Evolutionary conservation across 2,329 filamentous ascomycete genomes (phyloP).

Genomic region (Fusarium sp.): DNA sequence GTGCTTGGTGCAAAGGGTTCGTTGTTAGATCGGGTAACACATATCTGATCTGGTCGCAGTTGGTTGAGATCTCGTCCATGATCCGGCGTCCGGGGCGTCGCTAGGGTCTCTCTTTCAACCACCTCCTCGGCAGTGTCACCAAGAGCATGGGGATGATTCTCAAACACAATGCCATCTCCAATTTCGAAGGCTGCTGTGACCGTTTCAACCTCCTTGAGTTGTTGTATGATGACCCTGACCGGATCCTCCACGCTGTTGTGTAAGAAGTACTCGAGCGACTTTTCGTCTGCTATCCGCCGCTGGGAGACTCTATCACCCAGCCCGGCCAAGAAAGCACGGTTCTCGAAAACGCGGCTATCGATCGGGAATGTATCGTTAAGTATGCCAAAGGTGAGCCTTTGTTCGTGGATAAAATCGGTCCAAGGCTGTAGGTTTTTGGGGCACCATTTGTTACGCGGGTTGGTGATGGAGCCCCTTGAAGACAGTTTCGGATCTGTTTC

Average conservation of each 20-base stretch:
- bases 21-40: conserved; percentile 20
- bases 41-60: conserved; percentile 49
- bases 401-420: background rate
- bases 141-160: conserved; percentile 44
- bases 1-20: background rate
- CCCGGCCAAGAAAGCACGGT: background rate
- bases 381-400: background rate
- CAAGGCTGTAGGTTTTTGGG: background rate
- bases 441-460: background rate
- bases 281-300: conserved; percentile 33
- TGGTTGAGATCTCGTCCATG: conserved; percentile 14
- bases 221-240: conserved; percentile 44
- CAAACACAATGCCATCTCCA: conserved; percentile 45
- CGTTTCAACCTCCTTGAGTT: conserved; percentile 38
- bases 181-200: conserved; percentile 38
- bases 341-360: background rate
- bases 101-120: conserved; percentile 28
- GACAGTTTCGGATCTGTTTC: background rate
- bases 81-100: conserved; percentile 32
- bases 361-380: background rate
- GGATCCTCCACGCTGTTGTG: conserved; percentile 45
- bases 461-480: background rate
- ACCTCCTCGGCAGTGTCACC: conserved; percentile 44
- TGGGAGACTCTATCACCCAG: background rate
- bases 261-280: conserved; percentile 44